phyloP scores from a whole-genome alignment of 2,329 filamentous ascomycete genomes.

The Talaromyces sp. region DNA sequence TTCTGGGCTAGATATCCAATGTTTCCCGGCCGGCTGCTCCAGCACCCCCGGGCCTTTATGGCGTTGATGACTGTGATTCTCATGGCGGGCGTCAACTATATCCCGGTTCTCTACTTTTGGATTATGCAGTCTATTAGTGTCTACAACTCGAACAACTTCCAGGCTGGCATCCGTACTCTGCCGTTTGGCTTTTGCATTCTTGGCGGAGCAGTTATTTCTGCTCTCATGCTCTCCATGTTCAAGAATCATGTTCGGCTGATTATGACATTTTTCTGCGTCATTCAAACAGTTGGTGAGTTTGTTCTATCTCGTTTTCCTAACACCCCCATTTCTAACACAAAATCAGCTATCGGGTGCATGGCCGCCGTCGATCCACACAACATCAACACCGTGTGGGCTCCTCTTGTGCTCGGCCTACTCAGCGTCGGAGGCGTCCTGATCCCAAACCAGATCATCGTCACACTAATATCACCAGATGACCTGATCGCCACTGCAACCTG shows the following conservation, averaged over 20 bases:
- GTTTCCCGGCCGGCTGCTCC: neutral
- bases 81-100: neutral
- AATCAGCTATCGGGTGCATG: neutral
- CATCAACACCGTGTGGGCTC: neutral
- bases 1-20: neutral
- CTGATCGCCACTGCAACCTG: neutral
- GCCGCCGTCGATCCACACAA: neutral
- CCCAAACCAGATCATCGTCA: neutral
- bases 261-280: neutral
- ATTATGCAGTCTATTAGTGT: slow-evolving; percentile 1
- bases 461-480: neutral
- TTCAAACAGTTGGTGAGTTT: neutral
- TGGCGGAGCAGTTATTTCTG: neutral
- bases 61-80: neutral
- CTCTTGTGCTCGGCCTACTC: neutral
- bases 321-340: neutral
- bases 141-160: neutral
- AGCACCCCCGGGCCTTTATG: neutral
- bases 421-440: neutral
- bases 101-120: neutral
- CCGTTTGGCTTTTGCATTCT: neutral
- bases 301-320: neutral
- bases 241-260: neutral
- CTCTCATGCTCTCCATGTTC: neutral
- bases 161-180: neutral